These are phyloP conservation scores for Exophiala bonariae DNA, from an alignment of 2,329 filamentous ascomycete species.

Conservation along the genomic window DNA sequence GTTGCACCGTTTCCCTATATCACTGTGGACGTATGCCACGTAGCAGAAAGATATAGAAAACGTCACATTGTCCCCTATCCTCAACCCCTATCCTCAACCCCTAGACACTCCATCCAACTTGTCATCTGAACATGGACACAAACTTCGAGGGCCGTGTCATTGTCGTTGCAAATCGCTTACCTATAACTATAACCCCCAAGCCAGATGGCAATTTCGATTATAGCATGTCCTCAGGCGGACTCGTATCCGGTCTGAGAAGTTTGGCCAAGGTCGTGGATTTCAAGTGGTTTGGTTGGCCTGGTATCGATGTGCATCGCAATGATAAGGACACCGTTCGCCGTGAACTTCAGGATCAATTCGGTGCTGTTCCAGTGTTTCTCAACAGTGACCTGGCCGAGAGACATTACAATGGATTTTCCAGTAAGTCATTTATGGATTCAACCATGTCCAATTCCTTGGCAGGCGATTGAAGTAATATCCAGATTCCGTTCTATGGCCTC, in stretches of 20 bases:
- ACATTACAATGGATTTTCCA: conserved; percentile 96
- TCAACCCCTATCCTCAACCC: no score
- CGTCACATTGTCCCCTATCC: no score
- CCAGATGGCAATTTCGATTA: conserved; percentile 91
- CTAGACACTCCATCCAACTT: no score
- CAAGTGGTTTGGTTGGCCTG: conserved; percentile 98
- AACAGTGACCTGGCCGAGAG: conserved; percentile 86
- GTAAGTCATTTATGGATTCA: conserved; percentile 57
- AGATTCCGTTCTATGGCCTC: conserved; percentile 95
- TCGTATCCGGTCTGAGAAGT: conserved; percentile 89
- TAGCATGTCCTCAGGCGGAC: conserved; percentile 91
- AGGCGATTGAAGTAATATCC: no score
- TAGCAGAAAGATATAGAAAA: no score
- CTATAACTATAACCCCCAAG: conserved; percentile 91
- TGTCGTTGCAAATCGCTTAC: conserved; percentile 89
- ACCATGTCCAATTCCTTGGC: neutral
- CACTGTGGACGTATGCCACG: no score
- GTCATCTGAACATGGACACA: conserved; percentile 11
- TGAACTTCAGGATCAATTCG: conserved; percentile 80
- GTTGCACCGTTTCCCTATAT: no score
- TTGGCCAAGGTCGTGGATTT: conserved; percentile 91
- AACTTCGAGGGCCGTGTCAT: conserved; percentile 56
- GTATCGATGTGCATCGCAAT: conserved; percentile 82
- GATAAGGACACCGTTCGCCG: conserved; percentile 74
- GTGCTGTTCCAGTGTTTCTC: conserved; percentile 87